Conservation (phyloP, 2,329 filamentous ascomycete genomes). For the Diplodia sapinea region DNA sequence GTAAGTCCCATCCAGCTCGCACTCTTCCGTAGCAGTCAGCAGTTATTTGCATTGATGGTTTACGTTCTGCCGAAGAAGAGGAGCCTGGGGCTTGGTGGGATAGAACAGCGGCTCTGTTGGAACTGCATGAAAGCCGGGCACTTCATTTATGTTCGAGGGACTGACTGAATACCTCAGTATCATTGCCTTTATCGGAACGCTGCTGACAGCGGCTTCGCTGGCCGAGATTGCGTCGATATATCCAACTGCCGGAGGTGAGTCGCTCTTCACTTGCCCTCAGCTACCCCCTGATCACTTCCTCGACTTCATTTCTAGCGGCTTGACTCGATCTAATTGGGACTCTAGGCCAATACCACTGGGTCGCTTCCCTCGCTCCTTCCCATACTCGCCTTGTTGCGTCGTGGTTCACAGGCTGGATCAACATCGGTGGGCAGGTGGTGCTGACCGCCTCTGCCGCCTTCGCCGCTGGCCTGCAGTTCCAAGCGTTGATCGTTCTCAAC, state of each 20-base stretch:
- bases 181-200: conserved; percentile 56
- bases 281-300: not conserved
- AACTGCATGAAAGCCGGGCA: not conserved
- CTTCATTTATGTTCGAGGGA: not conserved
- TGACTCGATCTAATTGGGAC: not conserved
- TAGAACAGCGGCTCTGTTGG: not conserved
- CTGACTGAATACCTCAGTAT: conserved; percentile 34
- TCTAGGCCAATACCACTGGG: conserved; percentile 55
- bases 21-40: not conserved
- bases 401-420: conserved; percentile 53
- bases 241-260: conserved; percentile 65
- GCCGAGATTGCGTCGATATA: conserved; percentile 75
- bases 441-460: conserved; percentile 57
- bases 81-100: not conserved
- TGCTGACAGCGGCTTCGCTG: conserved; percentile 71
- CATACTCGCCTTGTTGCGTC: conserved; percentile 46
- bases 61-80: conserved; percentile 36
- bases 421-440: conserved; percentile 55
- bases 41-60: not conserved
- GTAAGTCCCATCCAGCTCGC: not conserved
- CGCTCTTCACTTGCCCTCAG: conserved; percentile 63
- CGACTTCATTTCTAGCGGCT: not conserved
- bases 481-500: conserved; percentile 54
- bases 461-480: conserved; percentile 52
- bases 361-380: conserved; percentile 48